Percentiles rank a stretch among this genome's conserved stretches.
phyloP scores from a whole-genome alignment of 495 filamentous ascomycete species.

The Collariella sp. region DNA sequence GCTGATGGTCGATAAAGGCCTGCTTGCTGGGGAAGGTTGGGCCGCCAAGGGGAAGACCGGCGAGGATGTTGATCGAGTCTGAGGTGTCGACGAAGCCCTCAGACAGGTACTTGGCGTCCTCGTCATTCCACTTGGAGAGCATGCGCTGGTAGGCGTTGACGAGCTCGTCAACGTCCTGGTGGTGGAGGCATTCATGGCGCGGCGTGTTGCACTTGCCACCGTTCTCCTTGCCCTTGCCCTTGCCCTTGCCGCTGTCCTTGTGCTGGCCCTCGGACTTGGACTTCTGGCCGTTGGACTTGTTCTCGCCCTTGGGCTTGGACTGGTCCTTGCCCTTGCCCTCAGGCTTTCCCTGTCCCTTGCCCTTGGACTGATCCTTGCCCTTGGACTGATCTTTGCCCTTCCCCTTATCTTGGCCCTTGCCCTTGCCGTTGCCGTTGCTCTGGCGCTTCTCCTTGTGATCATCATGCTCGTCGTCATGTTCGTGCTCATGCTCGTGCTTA shows the following conservation, averaged over 20 bases:
- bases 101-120: conserved; percentile 18
- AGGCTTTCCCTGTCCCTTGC: neutral
- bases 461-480: neutral
- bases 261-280: neutral
- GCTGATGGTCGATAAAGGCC: conserved; percentile 18
- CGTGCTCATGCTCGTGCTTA: too few relatives aligned
- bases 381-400: too few relatives aligned
- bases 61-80: conserved; percentile 28
- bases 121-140: conserved; percentile 20
- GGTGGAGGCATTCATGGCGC: conserved; percentile 12
- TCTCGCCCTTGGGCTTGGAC: neutral
- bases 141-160: conserved; percentile 20
- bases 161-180: conserved; percentile 14
- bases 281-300: neutral
- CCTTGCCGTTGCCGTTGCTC: too few relatives aligned
- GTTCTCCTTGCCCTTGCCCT: neutral
- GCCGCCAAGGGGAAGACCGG: conserved; percentile 17
- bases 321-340: neutral
- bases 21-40: conserved; percentile 23
- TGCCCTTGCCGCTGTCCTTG: neutral
- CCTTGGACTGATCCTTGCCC: too few relatives aligned
- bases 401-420: too few relatives aligned
- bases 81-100: conserved; percentile 20
- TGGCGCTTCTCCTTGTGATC: too few relatives aligned
- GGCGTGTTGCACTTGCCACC: neutral